These are phyloP conservation scores for Septoria petroselini DNA, from an alignment of 2,329 filamentous ascomycete species.

Conservation along the genomic window DNA sequence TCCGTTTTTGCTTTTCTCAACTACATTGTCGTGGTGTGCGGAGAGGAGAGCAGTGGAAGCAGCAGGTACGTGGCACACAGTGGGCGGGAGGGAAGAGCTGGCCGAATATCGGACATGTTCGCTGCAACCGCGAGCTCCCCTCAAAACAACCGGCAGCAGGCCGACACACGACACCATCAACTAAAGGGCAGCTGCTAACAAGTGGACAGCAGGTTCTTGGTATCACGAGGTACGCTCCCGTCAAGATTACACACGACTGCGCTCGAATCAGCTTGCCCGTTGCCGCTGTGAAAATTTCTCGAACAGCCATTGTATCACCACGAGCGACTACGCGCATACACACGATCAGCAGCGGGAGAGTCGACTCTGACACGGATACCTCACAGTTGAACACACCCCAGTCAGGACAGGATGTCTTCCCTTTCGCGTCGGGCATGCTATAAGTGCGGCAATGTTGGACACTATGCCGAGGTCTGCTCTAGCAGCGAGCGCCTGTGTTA, in stretches of 20 bases:
- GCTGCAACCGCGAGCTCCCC: slow-evolving; percentile 1
- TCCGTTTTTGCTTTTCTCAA: slow-evolving; percentile 8
- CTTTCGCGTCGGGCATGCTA: slow-evolving; percentile 54
- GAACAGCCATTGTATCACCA: slow-evolving; percentile 16
- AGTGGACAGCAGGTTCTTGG: slow-evolving; percentile 20
- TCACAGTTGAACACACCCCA: slow-evolving; percentile 27
- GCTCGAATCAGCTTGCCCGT: slow-evolving; percentile 6
- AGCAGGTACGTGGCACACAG: background rate
- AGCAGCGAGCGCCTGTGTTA: slow-evolving; percentile 98
- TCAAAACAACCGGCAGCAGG: background rate
- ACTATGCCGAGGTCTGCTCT: slow-evolving; percentile 83
- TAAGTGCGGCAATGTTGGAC: slow-evolving; percentile 53
- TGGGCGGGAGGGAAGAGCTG: background rate
- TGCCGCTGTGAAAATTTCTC: slow-evolving; percentile 14
- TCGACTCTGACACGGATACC: slow-evolving; percentile 17
- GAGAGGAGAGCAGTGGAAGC: slow-evolving; percentile 13
- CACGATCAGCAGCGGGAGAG: slow-evolving; percentile 5
- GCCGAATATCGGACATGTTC: background rate
- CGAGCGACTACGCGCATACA: background rate
- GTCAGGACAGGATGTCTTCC: slow-evolving; percentile 50
- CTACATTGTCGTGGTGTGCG: slow-evolving; percentile 14
- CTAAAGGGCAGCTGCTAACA: slow-evolving; percentile 13
- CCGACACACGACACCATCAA: background rate
- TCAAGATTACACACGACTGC: slow-evolving; percentile 2
- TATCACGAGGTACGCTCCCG: slow-evolving; percentile 25